Evolutionary conservation across 176 grass and related monocot species (phyloP), one percentile per base, ranked within the genome.

Genomic region (Chloris gayana): DNA sequence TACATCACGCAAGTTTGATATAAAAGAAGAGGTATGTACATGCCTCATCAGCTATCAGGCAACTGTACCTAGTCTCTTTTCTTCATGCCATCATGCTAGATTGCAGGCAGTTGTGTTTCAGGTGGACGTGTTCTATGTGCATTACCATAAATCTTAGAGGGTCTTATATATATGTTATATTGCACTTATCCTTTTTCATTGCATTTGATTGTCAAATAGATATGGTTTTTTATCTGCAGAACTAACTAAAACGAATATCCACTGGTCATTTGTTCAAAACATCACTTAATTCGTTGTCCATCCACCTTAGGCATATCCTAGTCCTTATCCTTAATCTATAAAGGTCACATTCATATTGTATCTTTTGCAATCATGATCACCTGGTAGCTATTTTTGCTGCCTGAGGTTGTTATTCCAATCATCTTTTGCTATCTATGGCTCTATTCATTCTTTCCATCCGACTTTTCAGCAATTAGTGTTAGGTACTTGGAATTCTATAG

Each of bases 21-120:
- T 98, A 70, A 95, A 95, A 91, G 96, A 98, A 83, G 92, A 95
- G 96, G 96, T 98, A 62, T 69, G 38, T n/a, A 78, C 62, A 27
- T 83, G 74, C 67, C 22, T 32, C 37, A 76, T 71, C 71, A 70
- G 64, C 22, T 50, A 19, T 49, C 27, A 71, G 19, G 19, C 31
- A 30, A 67, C 59, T 54, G 18, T 38, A 83, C 38, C 47, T 81
- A 24, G n/a, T 85, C 81, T 57, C 15, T 13, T 50, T 81, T 76
- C 76, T 60, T 35, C 71, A 71, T 44, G 15, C 19, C 7, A 19
- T 67, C 39, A 69, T 74, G 19, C 65, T 69, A 24, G 24, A 67
- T 37, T 67, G 66, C 4, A 35, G 44, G 46, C 14, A 37, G 31
- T 67, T 79, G 4, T 62, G 4, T 42, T 87, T 35, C 38, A 37